These are phyloP conservation scores for Globisporangium megalacanthum DNA, from an alignment of 352 stramenopile genomes.

Conservation along the genomic window DNA sequence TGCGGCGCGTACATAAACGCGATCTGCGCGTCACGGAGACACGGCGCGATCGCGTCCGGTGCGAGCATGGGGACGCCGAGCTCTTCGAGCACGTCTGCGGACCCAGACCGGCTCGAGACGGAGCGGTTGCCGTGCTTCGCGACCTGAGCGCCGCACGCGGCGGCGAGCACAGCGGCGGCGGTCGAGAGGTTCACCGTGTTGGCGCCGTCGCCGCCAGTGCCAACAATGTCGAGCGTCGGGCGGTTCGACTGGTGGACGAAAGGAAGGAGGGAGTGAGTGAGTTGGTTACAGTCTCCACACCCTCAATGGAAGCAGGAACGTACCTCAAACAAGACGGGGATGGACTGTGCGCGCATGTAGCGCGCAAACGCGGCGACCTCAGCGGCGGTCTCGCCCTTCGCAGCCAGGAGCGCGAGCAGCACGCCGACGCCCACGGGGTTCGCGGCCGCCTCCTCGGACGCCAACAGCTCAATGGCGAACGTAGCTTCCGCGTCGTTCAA, in stretches of 20 bases:
- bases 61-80: slow-evolving; percentile 95
- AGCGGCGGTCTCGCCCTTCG: slow-evolving; percentile 91
- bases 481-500: slow-evolving; percentile 60
- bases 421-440: slow-evolving; percentile 84
- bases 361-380: slow-evolving; percentile 96
- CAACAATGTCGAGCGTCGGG: slow-evolving; percentile 97
- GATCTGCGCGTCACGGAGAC: slow-evolving; percentile 90
- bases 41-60: slow-evolving; percentile 88
- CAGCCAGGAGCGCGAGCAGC: slow-evolving; percentile 91
- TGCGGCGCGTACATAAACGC: slow-evolving; percentile 98
- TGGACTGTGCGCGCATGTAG: slow-evolving; percentile 93
- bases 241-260: slow-evolving; percentile 25
- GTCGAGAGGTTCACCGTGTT: slow-evolving; percentile 99
- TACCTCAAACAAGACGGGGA: slow-evolving; percentile 65
- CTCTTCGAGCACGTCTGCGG: slow-evolving; percentile 95
- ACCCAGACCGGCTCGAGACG: slow-evolving; percentile 93
- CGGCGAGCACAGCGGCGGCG: slow-evolving; percentile 91
- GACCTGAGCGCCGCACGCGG: slow-evolving; percentile 91
- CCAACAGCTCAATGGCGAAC: slow-evolving; percentile 67
- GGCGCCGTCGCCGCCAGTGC: slow-evolving; percentile 97
- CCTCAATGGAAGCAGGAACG: too few relatives aligned
- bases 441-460: slow-evolving; percentile 46
- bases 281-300: not conserved
- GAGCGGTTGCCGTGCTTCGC: slow-evolving; percentile 97
- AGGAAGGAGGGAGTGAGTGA: not conserved